Evolutionary conservation across 2,329 filamentous ascomycete species (phyloP).

Genomic region (Lojkania enalia): DNA sequence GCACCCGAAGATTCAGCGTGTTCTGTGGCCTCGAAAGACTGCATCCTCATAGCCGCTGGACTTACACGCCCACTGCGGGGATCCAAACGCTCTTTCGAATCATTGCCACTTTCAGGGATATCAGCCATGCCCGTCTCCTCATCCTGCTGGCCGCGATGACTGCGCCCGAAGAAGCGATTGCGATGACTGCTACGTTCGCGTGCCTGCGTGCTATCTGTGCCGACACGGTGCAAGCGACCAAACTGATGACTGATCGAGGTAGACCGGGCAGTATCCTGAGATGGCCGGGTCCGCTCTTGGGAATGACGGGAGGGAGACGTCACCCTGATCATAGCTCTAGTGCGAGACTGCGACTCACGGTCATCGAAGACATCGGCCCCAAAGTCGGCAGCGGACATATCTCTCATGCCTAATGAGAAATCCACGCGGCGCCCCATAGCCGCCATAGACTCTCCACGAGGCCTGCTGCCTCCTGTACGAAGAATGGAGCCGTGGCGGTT

Average conservation of each 20-base stretch:
- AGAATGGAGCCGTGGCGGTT: slow-evolving; percentile 57
- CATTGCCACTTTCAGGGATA: slow-evolving; percentile 46
- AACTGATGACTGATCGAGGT: slow-evolving; percentile 28
- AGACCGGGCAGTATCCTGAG: slow-evolving; percentile 39
- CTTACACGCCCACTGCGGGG: slow-evolving; percentile 40
- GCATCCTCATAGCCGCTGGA: slow-evolving; percentile 30
- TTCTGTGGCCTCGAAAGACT: slow-evolving; percentile 24
- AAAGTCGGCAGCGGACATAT: slow-evolving; percentile 60
- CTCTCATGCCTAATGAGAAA: slow-evolving; percentile 69
- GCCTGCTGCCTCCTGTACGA: slow-evolving; percentile 54
- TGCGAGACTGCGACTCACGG: slow-evolving; percentile 40
- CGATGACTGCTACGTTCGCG: slow-evolving; percentile 53
- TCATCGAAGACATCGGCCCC: slow-evolving; percentile 69
- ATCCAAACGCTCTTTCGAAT: slow-evolving; percentile 39
- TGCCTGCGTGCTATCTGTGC: slow-evolving; percentile 38
- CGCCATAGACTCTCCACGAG: slow-evolving; percentile 61
- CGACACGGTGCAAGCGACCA: slow-evolving; percentile 35
- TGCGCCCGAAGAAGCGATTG: slow-evolving; percentile 65
- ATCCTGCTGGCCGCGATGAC: slow-evolving; percentile 23
- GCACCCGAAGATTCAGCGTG: slow-evolving; percentile 29
- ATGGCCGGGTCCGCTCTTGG: slow-evolving; percentile 29
- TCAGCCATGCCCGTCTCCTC: slow-evolving; percentile 53
- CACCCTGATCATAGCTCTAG: slow-evolving; percentile 47
- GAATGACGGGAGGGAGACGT: slow-evolving; percentile 42
- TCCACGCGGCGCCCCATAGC: slow-evolving; percentile 66